Conservation (phyloP, 2,329 filamentous ascomycete species). For the Sclerotinia glacialis region DNA sequence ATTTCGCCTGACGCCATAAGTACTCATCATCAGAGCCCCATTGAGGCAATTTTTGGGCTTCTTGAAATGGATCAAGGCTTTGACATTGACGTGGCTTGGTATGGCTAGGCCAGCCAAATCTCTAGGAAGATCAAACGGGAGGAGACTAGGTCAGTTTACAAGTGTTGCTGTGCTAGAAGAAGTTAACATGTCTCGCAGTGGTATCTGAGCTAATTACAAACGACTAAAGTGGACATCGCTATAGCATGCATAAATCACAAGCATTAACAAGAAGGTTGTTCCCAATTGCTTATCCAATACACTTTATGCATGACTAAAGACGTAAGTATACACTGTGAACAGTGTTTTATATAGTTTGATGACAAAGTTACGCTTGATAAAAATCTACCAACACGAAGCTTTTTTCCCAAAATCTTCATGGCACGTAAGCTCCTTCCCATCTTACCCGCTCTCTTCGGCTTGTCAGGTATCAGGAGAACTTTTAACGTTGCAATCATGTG, state of each 20-base stretch:
- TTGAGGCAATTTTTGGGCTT: background rate
- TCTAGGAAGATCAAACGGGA: too few species aligned
- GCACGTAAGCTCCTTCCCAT: background rate
- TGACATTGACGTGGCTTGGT: background rate
- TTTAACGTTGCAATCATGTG: background rate
- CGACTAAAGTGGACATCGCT: slow-evolving; percentile 1
- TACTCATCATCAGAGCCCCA: background rate
- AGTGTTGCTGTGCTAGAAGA: too few species aligned
- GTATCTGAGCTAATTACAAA: background rate
- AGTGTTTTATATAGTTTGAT: background rate
- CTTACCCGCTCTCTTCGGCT: too few species aligned
- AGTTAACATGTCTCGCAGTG: background rate
- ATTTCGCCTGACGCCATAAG: background rate
- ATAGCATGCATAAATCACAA: slow-evolving; percentile 2
- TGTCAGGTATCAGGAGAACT: background rate
- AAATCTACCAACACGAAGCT: background rate
- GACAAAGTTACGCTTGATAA: background rate
- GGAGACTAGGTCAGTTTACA: too few species aligned
- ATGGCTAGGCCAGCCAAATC: too few species aligned
- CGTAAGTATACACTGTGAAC: background rate
- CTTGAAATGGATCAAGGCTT: background rate
- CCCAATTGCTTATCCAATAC: background rate
- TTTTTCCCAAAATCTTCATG: background rate
- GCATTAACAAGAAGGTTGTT: background rate
- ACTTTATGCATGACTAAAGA: background rate